phyloP scores from a whole-genome alignment of 345 rosid genomes.

The Theobroma cacao region DNA sequence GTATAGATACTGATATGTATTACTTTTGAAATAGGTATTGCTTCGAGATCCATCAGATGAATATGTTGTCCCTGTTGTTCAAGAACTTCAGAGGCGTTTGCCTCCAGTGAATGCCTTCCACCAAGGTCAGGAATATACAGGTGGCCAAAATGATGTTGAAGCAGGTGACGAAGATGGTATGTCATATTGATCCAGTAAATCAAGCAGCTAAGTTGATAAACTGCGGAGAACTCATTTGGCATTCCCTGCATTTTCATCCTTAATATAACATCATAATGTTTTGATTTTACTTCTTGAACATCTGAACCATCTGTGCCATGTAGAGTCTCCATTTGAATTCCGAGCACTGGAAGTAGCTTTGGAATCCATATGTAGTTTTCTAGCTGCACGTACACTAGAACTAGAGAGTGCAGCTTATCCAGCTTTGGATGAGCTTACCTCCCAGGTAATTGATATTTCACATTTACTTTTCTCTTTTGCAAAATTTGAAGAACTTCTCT shows the following conservation, averaged over 20 bases:
- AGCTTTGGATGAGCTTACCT: conserved; percentile 93
- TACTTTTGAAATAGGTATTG: conserved; percentile 48
- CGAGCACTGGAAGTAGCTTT: conserved; percentile 89
- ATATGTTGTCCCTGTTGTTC: conserved; percentile 78
- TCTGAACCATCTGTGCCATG: conserved; percentile 25
- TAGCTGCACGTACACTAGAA: conserved; percentile 86
- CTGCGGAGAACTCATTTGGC: background rate
- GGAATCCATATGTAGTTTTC: conserved; percentile 93
- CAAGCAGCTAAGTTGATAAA: background rate
- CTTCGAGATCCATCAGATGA: conserved; percentile 85
- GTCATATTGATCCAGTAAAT: conserved; percentile 3
- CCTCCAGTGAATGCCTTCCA: conserved; percentile 38
- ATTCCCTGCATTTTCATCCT: background rate
- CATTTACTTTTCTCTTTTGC: background rate
- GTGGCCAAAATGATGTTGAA: conserved; percentile 59
- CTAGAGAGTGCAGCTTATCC: conserved; percentile 94
- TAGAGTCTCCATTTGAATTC: conserved; percentile 86
- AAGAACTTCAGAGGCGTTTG: conserved; percentile 85
- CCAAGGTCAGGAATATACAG: conserved; percentile 41
- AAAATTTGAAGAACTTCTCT: background rate
- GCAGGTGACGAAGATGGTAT: conserved; percentile 90
- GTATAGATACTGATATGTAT: background rate
- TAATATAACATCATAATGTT: background rate
- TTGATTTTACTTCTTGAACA: background rate
- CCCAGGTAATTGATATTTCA: conserved; percentile 47